Evolutionary conservation across 2,329 filamentous ascomycete genomes (phyloP).

Genomic region (Cercospora zeina): DNA sequence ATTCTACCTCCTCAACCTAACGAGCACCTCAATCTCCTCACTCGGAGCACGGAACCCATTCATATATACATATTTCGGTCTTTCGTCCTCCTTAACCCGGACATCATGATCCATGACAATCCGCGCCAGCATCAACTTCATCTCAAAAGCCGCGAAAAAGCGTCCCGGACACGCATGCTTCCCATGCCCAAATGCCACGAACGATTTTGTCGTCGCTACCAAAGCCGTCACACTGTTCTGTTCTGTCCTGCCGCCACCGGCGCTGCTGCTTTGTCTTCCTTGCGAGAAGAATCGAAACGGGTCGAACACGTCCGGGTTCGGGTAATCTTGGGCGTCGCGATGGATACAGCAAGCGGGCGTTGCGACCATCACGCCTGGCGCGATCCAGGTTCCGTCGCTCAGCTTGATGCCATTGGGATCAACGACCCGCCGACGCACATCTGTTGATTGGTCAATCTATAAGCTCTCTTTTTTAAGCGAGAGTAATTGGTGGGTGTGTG

Average conservation of each 20-base stretch:
- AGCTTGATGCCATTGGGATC: constrained; percentile 31
- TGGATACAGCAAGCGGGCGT: constrained; percentile 31
- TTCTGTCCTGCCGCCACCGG: constrained; percentile 18
- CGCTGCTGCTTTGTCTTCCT: constrained; percentile 14
- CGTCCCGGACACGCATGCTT: constrained; percentile 40
- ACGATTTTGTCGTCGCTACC: constrained; percentile 29
- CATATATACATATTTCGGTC: too few relatives aligned
- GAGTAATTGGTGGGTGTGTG: too few relatives aligned
- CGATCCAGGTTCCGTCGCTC: constrained; percentile 29
- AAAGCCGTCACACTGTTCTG: constrained; percentile 27
- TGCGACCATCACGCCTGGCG: constrained; percentile 31
- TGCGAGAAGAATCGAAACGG: constrained; percentile 34
- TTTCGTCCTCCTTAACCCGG: constrained; percentile 16
- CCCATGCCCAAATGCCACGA: constrained; percentile 33
- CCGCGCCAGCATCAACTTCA: constrained; percentile 49
- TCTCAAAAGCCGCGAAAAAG: constrained; percentile 50
- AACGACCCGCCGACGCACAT: constrained; percentile 30
- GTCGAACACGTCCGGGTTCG: constrained; percentile 30
- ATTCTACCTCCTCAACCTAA: too few relatives aligned
- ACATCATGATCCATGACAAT: constrained; percentile 46
- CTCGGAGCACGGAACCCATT: too few relatives aligned
- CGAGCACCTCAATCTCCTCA: too few relatives aligned
- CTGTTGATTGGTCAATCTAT: too few relatives aligned
- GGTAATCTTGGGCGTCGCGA: constrained; percentile 35
- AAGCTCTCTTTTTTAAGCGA: too few relatives aligned